A percentile compares a stretch with the other conserved stretches of the same genome.
phyloP scores from a whole-genome alignment of 805 yeast genomes.

The Torulaspora indica region DNA sequence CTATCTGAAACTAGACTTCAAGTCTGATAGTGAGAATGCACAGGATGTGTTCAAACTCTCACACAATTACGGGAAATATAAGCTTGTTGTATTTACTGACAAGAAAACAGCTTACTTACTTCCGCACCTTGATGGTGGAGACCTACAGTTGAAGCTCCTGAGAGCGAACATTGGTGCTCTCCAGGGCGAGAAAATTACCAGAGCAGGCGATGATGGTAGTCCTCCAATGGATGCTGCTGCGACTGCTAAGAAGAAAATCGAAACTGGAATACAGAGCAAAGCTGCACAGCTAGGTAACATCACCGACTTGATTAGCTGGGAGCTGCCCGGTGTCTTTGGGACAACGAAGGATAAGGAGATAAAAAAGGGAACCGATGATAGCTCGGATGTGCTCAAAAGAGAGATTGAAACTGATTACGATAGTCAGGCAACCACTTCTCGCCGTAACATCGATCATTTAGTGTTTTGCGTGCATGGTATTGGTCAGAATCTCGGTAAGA shows the following conservation, averaged over 20 bases:
- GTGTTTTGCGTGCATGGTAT: conserved; percentile 92
- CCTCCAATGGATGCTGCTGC: conserved; percentile 10
- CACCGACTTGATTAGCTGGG: conserved; percentile 24
- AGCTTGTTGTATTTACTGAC: conserved; percentile 38
- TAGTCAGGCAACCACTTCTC: conserved; percentile 39
- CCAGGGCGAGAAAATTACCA: conserved; percentile 46
- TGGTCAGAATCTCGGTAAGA: conserved; percentile 80
- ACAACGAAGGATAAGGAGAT: conserved; percentile 4
- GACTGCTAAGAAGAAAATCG: conserved; percentile 31
- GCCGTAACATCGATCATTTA: conserved; percentile 48
- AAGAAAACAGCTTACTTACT: conserved; percentile 45
- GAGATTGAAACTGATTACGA: conserved; percentile 50
- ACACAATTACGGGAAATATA: conserved; percentile 10
- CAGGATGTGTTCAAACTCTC: conserved; percentile 16
- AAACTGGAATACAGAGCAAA: conserved; percentile 26
- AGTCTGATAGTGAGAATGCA: conserved; percentile 15
- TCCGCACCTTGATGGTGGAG: conserved; percentile 42
- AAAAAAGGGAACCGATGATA: conserved; percentile 14
- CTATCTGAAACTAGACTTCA: conserved; percentile 42
- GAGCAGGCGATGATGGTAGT: conserved; percentile 25
- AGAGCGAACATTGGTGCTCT: conserved; percentile 34
- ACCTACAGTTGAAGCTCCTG: conserved; percentile 37
- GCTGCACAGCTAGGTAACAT: conserved; percentile 20
- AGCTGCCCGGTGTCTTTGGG: conserved; percentile 16
- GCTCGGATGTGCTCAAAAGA: conserved; percentile 38